Evolutionary conservation across 352 stramenopile species (phyloP), one percentile per base, ranked within the genome.

Genomic region (Globisporangium viniferum): DNA sequence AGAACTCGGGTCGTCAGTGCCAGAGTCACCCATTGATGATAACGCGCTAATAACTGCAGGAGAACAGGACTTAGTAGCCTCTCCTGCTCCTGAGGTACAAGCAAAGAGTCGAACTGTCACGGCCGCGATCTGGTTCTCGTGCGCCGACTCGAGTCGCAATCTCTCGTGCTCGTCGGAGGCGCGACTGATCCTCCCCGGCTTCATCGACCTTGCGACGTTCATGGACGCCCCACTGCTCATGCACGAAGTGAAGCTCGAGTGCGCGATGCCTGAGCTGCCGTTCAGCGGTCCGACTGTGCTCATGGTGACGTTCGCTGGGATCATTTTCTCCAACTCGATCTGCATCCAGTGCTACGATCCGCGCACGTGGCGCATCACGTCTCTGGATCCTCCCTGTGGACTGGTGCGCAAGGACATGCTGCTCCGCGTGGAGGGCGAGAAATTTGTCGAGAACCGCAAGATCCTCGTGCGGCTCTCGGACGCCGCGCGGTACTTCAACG

Each of bases 301-400:
- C 6, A 74, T 70, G 3, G 64, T 93, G 5, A 68, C 60, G 9
- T 74, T 88, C 41, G 80, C 76, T 29, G 80, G 78, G 6, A 71
- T 89, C 7, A 66, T 72, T 4, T 91, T 91, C 54, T 93, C 84
- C 0, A 93, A 93, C 54, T 69, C 73, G 18, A 75, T 93, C 15
- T 84, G 70, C 20, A 73, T 90, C 27, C 78, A 90, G n/a, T 90
- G 81, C 70, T 93, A 93, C 57, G 81, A 93, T 53, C 82, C 84
- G 20, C 74, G 81, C 8, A 71, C 71, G 12, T 90, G 81, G 81
- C 64, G 66, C 15, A 81, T 91, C 36, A 69, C 64, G 14, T 60
- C 67, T 0, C 29, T 92, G 14, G 63, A 79, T 46, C 84, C 82
- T 58, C 69, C 82, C 0, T 89, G 80, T 58, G 79, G 80, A 0